A percentile compares a stretch with the other conserved stretches of the same genome.
Evolutionary conservation across 805 yeast genomes (phyloP).

Genomic region (Jamesozyma hellenica): DNA sequence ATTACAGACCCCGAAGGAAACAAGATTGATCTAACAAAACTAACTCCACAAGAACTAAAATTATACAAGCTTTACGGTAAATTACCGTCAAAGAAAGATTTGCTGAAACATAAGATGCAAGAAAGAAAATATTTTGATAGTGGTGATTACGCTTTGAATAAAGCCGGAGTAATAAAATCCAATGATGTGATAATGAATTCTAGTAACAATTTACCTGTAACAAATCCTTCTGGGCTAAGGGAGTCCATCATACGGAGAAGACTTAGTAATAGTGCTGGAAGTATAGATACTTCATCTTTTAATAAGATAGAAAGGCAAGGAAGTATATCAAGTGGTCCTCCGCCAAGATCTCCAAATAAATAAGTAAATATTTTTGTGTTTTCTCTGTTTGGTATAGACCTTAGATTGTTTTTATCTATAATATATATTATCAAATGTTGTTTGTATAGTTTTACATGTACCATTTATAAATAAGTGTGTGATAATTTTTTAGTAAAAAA

Average conservation of each 20-base stretch:
- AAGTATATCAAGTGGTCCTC: conserved; percentile 30
- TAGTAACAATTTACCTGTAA: conserved; percentile 26
- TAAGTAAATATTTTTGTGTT: conserved; percentile 7
- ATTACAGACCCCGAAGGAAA: conserved; percentile 9
- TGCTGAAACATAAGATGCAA: conserved; percentile 63
- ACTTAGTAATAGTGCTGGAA: conserved; percentile 28
- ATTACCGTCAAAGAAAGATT: conserved; percentile 70
- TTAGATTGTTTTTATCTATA: no score
- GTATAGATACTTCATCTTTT: conserved; percentile 13
- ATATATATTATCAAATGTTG: no score
- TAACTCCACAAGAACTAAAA: conserved; percentile 71
- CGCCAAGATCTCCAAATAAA: conserved; percentile 28
- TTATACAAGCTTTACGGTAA: conserved; percentile 76
- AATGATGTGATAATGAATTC: conserved; percentile 20
- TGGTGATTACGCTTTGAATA: conserved; percentile 86
- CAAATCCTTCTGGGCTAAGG: conserved; percentile 30
- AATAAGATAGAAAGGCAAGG: conserved; percentile 23
- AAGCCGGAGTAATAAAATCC: conserved; percentile 40
- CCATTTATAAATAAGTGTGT: no score
- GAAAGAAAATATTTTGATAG: conserved; percentile 90
- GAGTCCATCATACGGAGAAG: conserved; percentile 29
- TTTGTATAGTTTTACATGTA: no score
- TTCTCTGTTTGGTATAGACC: neutral
- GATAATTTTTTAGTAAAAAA: no score
- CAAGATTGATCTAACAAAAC: conserved; percentile 41